Evolutionary conservation across 208 protist species (phyloP).

Genomic region (Acanthamoeba triangularis): DNA sequence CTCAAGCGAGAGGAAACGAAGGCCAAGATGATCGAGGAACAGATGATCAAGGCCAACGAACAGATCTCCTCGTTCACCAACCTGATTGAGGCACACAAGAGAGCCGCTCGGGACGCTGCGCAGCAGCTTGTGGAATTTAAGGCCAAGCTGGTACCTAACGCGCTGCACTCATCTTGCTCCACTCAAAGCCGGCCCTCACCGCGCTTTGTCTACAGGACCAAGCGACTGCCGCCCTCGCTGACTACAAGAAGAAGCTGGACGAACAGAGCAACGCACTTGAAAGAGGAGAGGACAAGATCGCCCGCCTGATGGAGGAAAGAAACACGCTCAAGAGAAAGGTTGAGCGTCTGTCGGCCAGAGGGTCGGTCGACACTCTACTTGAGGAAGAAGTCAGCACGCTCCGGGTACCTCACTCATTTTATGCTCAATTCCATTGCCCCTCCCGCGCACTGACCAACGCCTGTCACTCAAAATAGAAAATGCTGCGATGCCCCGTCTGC

Average conservation of each 20-base stretch:
- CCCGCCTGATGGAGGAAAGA: constrained; percentile 45
- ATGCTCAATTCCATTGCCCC: neutral
- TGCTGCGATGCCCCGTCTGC: constrained; percentile 74
- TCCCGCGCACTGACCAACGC: neutral
- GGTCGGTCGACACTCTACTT: constrained; percentile 33
- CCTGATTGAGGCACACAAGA: constrained; percentile 11
- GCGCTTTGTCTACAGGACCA: constrained; percentile 29
- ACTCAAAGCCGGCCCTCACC: neutral
- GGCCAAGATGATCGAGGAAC: constrained; percentile 59
- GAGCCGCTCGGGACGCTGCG: neutral
- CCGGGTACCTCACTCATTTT: neutral
- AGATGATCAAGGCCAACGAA: constrained; percentile 58
- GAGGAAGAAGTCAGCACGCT: constrained; percentile 68
- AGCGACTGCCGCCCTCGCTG: neutral
- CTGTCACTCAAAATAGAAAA: constrained; percentile 5
- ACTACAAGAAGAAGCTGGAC: constrained; percentile 69
- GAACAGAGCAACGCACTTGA: constrained; percentile 2
- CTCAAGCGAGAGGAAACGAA: constrained; percentile 58
- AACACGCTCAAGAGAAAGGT: constrained; percentile 56
- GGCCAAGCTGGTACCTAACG: constrained; percentile 13
- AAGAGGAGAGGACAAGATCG: constrained; percentile 27
- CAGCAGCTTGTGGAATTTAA: constrained; percentile 46
- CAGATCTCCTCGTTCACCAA: constrained; percentile 44
- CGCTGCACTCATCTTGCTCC: neutral
- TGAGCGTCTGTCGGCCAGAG: constrained; percentile 21